phyloP scores from a whole-genome alignment of 768 basidiomycete species.

The Lentinus brumalis region DNA sequence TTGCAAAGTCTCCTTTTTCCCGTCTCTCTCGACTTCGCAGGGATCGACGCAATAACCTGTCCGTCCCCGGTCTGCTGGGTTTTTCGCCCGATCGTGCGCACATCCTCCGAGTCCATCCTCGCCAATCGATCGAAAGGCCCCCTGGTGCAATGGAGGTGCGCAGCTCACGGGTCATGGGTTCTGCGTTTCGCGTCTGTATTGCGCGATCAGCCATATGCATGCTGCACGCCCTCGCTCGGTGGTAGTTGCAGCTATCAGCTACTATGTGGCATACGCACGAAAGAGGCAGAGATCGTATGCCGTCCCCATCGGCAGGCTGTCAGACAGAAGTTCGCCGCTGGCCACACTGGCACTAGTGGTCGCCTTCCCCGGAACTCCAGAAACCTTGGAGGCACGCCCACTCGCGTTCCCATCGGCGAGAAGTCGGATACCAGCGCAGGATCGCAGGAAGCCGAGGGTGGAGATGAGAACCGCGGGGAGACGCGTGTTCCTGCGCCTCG shows the following conservation, averaged over 20 bases:
- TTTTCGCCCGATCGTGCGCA: too few relatives aligned
- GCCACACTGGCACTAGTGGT: not conserved
- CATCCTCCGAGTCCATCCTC: too few relatives aligned
- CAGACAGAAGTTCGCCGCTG: not conserved
- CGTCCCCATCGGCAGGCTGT: not conserved
- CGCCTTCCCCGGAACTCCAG: not conserved
- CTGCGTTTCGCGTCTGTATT: not conserved
- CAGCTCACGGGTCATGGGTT: too few relatives aligned
- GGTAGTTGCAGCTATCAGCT: not conserved
- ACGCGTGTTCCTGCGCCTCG: not conserved
- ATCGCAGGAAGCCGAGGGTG: not conserved
- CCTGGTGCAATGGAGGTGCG: too few relatives aligned
- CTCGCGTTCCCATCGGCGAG: conserved; percentile 12
- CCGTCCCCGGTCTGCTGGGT: too few relatives aligned
- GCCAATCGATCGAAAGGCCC: too few relatives aligned
- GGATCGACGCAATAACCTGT: too few relatives aligned
- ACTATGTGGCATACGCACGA: not conserved
- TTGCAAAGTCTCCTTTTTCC: not conserved
- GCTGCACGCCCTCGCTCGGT: not conserved
- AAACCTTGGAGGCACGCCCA: not conserved
- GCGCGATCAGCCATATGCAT: not conserved
- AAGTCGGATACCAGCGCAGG: conserved; percentile 8
- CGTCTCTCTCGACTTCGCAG: not conserved
- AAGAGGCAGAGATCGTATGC: not conserved
- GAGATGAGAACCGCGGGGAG: not conserved